Percentiles rank a stretch among this genome's conserved stretches.
Evolutionary conservation across 2,329 filamentous ascomycete genomes (phyloP).

Genomic region (Ascochyta clinopodiicola): DNA sequence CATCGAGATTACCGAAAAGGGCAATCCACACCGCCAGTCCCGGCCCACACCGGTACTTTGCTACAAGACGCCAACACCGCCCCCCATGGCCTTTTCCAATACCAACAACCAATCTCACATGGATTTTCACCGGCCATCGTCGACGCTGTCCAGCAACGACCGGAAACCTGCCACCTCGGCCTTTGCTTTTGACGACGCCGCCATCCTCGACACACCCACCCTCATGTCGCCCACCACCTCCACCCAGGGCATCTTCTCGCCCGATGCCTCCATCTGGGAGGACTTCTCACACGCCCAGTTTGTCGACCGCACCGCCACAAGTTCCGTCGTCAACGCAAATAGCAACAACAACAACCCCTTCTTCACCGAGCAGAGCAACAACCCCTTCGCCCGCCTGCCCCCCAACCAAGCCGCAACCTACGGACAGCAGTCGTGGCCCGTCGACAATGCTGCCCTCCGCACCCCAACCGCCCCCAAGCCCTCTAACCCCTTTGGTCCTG

Average conservation of each 20-base stretch:
- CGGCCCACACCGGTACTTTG: conserved; percentile 49
- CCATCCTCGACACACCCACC: conserved; percentile 48
- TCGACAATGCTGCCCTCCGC: conserved; percentile 70
- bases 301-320: conserved; percentile 46
- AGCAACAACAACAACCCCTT: conserved; percentile 52
- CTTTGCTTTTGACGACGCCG: conserved; percentile 58
- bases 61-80: conserved; percentile 41
- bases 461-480: conserved; percentile 77
- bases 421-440: conserved; percentile 66
- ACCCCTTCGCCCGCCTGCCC: conserved; percentile 70
- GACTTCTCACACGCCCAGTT: conserved; percentile 52
- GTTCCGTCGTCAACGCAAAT: conserved; percentile 51
- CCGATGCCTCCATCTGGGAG: conserved; percentile 58
- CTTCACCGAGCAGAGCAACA: conserved; percentile 55
- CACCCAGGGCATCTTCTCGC: conserved; percentile 59
- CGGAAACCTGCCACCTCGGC: conserved; percentile 47
- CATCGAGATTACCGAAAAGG: conserved; percentile 41
- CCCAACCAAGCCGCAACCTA: conserved; percentile 55
- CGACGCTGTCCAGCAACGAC: conserved; percentile 45
- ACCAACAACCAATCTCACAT: conserved; percentile 36
- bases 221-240: conserved; percentile 59
- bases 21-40: conserved; percentile 50
- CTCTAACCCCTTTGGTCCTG: conserved; percentile 67
- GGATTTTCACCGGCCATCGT: conserved; percentile 49
- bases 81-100: conserved; percentile 47